These are phyloP conservation scores for Pythium periplocum DNA, from an alignment of 352 stramenopile genomes.

Conservation along the genomic window DNA sequence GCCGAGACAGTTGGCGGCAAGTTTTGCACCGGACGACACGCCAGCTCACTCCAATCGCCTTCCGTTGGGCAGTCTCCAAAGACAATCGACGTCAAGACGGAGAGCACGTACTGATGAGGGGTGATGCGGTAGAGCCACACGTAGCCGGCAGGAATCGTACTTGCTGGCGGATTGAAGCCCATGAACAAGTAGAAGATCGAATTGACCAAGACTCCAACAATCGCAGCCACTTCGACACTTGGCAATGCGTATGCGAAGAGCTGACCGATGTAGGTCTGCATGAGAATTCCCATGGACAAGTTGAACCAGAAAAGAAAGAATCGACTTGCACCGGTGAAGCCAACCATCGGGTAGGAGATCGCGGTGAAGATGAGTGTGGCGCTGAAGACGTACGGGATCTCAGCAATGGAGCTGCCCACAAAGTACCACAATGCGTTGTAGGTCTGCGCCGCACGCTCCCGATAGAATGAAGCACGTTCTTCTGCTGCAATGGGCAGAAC, in stretches of 20 bases:
- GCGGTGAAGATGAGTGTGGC: slow-evolving; percentile 34
- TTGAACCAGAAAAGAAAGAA: slow-evolving; percentile 63
- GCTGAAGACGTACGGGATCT: slow-evolving; percentile 53
- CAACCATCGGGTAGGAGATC: slow-evolving; percentile 75
- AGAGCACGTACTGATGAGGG: slow-evolving; percentile 32
- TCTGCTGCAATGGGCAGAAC: slow-evolving; percentile 66
- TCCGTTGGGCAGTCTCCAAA: slow-evolving; percentile 31
- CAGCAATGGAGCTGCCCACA: slow-evolving; percentile 56
- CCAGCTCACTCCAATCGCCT: no score
- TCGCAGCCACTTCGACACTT: slow-evolving; percentile 30
- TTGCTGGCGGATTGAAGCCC: slow-evolving; percentile 36
- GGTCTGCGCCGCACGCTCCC: no score
- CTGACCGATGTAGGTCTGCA: slow-evolving; percentile 71
- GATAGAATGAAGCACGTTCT: slow-evolving; percentile 74
- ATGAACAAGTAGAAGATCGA: slow-evolving; percentile 53
- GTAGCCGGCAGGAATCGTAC: slow-evolving; percentile 20
- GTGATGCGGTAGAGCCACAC: slow-evolving; percentile 36
- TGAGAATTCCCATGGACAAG: slow-evolving; percentile 47
- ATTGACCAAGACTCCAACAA: slow-evolving; percentile 34
- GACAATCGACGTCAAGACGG: slow-evolving; percentile 28
- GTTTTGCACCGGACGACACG: no score
- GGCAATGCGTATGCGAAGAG: slow-evolving; percentile 58
- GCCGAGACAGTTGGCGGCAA: no score
- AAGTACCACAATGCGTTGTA: slow-evolving; percentile 40
- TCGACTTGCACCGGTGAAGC: slow-evolving; percentile 25